Conservation (phyloP, 2,329 filamentous ascomycete genomes). For the Colletotrichum viniferum region DNA sequence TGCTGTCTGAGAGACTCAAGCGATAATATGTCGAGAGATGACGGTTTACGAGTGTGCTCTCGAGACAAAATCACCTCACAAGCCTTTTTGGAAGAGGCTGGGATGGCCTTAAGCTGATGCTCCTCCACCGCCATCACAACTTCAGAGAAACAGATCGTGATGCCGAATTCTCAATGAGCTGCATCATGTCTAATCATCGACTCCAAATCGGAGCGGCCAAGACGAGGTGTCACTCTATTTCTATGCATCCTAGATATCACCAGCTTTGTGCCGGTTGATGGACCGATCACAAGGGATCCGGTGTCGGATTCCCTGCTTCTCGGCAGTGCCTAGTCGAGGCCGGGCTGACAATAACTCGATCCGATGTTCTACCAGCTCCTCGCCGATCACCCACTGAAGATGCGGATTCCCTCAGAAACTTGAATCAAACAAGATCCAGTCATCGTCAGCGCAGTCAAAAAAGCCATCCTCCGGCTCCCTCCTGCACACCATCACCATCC, state of each 20-base stretch:
- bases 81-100: background rate
- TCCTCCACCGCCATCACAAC: background rate
- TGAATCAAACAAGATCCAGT: background rate
- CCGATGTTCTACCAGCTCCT: background rate
- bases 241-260: background rate
- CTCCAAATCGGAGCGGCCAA: background rate
- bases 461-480: background rate
- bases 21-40: background rate
- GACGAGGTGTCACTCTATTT: background rate
- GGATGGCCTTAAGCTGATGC: background rate
- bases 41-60: fast-evolving
- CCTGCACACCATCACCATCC: background rate
- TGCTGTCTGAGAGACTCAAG: background rate
- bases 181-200: background rate
- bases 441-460: background rate
- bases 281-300: background rate
- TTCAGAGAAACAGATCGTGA: background rate
- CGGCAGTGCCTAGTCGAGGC: background rate
- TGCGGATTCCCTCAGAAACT: background rate
- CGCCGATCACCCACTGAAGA: background rate
- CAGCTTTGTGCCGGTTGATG: background rate
- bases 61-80: background rate
- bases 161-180: background rate
- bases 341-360: background rate
- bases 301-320: background rate